A percentile compares a stretch with the other conserved stretches of the same genome.
Conservation (phyloP, 257 asterid species). For the Petrea volubilis region DNA sequence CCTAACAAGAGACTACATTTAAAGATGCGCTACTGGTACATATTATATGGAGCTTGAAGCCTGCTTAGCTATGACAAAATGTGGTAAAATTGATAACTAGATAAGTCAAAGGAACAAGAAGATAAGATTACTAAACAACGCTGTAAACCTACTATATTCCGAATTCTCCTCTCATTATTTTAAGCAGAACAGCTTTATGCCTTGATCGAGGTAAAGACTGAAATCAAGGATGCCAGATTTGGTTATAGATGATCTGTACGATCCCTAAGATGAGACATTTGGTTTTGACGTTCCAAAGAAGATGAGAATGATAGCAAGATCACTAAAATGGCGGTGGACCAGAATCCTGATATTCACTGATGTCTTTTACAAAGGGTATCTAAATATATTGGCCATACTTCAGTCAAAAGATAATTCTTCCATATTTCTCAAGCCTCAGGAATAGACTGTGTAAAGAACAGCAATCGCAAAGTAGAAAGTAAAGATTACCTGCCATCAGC, state of each 20-base stretch:
- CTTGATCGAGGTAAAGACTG: not conserved
- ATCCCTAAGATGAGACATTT: slow-evolving; percentile 17
- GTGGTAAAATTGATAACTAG: not conserved
- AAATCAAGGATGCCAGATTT: not conserved
- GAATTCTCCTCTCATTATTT: not conserved
- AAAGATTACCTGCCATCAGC: slow-evolving; percentile 27
- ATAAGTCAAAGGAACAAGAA: not conserved
- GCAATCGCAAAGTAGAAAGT: slow-evolving; percentile 11
- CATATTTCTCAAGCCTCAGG: slow-evolving; percentile 32
- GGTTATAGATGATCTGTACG: not conserved
- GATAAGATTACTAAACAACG: not conserved
- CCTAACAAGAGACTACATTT: not conserved
- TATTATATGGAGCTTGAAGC: not conserved
- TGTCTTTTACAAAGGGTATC: slow-evolving; percentile 31
- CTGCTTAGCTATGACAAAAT: not conserved
- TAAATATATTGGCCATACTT: slow-evolving; percentile 44
- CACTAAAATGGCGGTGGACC: slow-evolving; percentile 23
- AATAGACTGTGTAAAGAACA: slow-evolving; percentile 1
- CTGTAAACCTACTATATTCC: not conserved
- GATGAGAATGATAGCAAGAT: not conserved
- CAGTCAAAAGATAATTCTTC: slow-evolving; percentile 47
- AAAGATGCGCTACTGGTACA: not conserved
- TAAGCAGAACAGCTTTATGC: not conserved
- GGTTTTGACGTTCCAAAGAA: slow-evolving; percentile 18
- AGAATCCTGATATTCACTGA: slow-evolving; percentile 32